Conservation (phyloP, 108 stramenopile species). For the Nitzschia inconspicua region DNA sequence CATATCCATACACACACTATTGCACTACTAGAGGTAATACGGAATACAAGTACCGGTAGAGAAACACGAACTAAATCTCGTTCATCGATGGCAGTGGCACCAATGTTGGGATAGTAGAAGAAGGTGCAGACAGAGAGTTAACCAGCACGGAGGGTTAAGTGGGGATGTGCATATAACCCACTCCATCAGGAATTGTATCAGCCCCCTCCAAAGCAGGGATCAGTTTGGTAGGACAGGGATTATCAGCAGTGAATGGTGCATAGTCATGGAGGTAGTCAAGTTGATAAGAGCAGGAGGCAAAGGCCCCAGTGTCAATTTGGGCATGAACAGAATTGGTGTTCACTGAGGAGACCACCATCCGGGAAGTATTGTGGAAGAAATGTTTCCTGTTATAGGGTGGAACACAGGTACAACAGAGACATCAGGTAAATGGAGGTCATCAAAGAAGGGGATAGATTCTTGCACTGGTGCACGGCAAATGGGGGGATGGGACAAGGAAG, state of each 20-base stretch:
- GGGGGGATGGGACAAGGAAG: not conserved
- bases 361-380: not conserved
- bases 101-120: too few relatives aligned
- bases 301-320: constrained; percentile 6
- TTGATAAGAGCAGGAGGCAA: not conserved
- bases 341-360: too few relatives aligned
- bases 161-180: constrained; percentile 2
- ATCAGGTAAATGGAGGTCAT: not conserved
- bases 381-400: not conserved
- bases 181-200: not conserved
- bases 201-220: not conserved
- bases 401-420: not conserved
- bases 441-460: not conserved
- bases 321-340: not conserved
- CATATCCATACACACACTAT: too few relatives aligned
- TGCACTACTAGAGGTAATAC: too few relatives aligned
- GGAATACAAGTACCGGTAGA: too few relatives aligned
- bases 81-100: too few relatives aligned
- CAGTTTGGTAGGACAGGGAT: not conserved
- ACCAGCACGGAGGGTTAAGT: not conserved
- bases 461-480: too few relatives aligned
- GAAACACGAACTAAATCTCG: too few relatives aligned
- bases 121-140: not conserved
- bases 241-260: not conserved
- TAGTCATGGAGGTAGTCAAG: constrained; percentile 4